Percentiles rank a stretch among this genome's conserved stretches.
Conservation (phyloP, 495 filamentous ascomycete genomes). For the Pyrenula aspistea region DNA sequence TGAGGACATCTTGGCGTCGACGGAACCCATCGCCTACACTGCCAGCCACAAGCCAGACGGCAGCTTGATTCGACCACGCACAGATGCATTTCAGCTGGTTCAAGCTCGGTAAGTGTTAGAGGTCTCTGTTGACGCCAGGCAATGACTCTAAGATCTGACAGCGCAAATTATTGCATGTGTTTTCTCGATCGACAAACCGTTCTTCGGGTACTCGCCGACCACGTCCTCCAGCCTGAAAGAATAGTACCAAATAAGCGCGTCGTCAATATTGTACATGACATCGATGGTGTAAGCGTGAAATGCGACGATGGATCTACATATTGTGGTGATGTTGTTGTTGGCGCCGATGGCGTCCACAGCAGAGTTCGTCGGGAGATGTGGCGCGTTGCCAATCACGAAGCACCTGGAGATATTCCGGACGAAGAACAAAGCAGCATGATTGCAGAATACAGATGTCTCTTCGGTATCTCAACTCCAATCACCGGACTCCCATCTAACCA, state of each 20-base stretch:
- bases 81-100: not conserved
- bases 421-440: constrained; percentile 8
- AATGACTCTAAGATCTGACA: constrained; percentile 9
- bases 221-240: too few species aligned
- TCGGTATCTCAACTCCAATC: constrained; percentile 3
- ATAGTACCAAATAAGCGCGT: too few species aligned
- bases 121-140: not conserved
- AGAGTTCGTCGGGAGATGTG: constrained; percentile 29
- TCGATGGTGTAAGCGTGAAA: constrained; percentile 2
- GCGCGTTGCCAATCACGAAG: constrained; percentile 7
- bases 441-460: constrained; percentile 15
- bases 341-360: constrained; percentile 42
- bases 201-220: too few species aligned
- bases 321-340: constrained; percentile 34
- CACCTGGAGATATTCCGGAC: constrained; percentile 2
- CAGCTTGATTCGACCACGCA: not conserved
- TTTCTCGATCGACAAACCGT: constrained; percentile 4
- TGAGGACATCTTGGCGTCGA: constrained; percentile 13
- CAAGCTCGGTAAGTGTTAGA: not conserved
- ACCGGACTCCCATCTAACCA: not conserved
- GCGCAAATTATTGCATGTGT: constrained; percentile 16
- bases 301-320: constrained; percentile 17
- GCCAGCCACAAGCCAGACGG: not conserved
- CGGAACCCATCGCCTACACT: constrained; percentile 1
- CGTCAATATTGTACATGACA: constrained; percentile 3